Conservation (phyloP, 208 protist genomes). For the Balamuthia mandrillaris region DNA sequence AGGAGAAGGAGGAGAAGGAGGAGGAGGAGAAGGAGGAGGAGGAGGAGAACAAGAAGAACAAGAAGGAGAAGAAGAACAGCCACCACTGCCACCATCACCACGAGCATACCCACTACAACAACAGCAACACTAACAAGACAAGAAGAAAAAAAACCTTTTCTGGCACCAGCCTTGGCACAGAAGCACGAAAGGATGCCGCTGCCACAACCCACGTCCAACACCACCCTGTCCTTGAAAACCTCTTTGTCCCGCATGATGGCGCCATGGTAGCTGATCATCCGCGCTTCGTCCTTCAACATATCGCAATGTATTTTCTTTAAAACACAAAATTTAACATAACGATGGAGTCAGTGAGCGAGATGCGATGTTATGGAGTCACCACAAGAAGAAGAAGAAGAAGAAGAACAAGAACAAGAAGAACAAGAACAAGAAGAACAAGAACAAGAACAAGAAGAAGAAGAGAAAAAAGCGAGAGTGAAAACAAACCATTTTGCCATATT, state of each 20-base stretch:
- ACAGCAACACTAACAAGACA: not conserved
- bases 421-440: too few species aligned
- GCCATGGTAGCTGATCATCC: not conserved
- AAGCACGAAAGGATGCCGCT: not conserved
- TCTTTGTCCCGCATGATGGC: not conserved
- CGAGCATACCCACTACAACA: not conserved
- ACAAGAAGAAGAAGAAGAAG: too few species aligned
- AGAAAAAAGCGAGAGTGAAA: too few species aligned
- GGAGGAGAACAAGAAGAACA: not conserved
- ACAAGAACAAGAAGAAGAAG: too few species aligned
- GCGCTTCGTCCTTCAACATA: not conserved
- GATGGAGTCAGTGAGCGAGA: too few species aligned
- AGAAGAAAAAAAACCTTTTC: not conserved
- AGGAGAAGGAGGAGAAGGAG: too few species aligned
- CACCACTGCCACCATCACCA: not conserved
- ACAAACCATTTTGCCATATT: too few species aligned
- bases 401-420: too few species aligned
- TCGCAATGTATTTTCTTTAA: constrained; percentile 24
- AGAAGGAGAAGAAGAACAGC: not conserved
- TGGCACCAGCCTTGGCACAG: constrained; percentile 11
- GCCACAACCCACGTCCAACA: constrained; percentile 27
- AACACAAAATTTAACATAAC: too few species aligned
- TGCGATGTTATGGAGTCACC: too few species aligned
- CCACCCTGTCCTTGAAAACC: constrained; percentile 40
- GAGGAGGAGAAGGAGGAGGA: too few species aligned